Conservation (phyloP, 1,284 basidiomycete genomes). For the Fomitopsis betulina region DNA sequence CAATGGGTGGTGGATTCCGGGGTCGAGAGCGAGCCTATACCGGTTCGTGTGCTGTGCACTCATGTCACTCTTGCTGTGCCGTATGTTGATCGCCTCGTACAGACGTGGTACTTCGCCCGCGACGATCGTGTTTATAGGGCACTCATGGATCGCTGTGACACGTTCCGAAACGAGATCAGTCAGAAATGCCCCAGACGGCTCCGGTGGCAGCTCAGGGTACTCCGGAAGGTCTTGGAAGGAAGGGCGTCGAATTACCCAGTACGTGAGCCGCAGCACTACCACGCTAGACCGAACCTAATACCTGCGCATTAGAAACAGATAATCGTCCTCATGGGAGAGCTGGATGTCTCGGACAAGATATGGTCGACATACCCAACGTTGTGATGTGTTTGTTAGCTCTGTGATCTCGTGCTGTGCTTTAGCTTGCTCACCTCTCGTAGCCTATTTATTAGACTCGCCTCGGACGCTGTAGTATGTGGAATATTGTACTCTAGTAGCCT, state of each 20-base stretch:
- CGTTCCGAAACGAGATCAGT: slow-evolving; percentile 47
- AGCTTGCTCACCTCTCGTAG: no score
- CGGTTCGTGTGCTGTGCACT: slow-evolving; percentile 35
- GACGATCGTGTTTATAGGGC: slow-evolving; percentile 75
- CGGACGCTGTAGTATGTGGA: no score
- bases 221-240: slow-evolving; percentile 60
- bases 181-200: slow-evolving; percentile 47
- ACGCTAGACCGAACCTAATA: slow-evolving; percentile 7
- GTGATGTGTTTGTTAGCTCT: background rate
- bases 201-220: slow-evolving; percentile 66
- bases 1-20: slow-evolving; percentile 43
- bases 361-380: slow-evolving; percentile 23
- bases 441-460: no score
- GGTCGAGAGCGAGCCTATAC: slow-evolving; percentile 55
- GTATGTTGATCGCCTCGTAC: slow-evolving; percentile 6
- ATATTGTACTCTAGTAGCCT: no score
- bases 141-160: slow-evolving; percentile 57
- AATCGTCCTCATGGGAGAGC: slow-evolving; percentile 49
- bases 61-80: background rate
- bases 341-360: slow-evolving; percentile 57
- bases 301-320: slow-evolving; percentile 54
- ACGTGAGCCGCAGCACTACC: slow-evolving; percentile 20
- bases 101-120: slow-evolving; percentile 78
- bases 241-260: slow-evolving; percentile 61
- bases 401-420: background rate